These are phyloP conservation scores for Phylloporus scabripes DNA, from an alignment of 768 basidiomycete genomes.

Conservation along the genomic window DNA sequence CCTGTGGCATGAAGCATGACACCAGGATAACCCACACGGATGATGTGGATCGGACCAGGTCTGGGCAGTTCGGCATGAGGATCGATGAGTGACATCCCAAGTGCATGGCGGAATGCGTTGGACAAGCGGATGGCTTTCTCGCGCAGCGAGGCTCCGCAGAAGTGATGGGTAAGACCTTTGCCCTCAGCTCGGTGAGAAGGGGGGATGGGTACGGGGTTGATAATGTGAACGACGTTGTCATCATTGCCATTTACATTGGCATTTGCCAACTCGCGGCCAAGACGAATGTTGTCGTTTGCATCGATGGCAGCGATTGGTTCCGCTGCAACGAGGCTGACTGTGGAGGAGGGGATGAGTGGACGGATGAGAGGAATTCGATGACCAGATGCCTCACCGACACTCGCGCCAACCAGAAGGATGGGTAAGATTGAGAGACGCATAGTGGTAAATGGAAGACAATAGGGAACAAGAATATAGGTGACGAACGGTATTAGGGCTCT, in stretches of 20 bases:
- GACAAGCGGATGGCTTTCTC: conserved; percentile 48
- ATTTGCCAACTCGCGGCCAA: conserved; percentile 35
- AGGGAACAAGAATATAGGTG: neutral
- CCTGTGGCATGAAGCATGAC: conserved; percentile 2
- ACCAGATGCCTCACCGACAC: conserved; percentile 22
- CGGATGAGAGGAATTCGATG: neutral
- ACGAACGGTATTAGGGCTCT: neutral
- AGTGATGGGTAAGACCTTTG: conserved; percentile 18
- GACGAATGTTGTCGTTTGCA: conserved; percentile 32
- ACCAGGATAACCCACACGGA: conserved; percentile 14
- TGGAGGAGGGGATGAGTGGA: conserved; percentile 5
- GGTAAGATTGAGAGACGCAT: conserved; percentile 39
- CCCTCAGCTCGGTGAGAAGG: conserved; percentile 9
- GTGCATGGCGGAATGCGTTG: conserved; percentile 48
- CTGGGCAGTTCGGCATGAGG: conserved; percentile 1
- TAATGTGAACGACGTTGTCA: conserved; percentile 20
- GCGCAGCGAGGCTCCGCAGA: conserved; percentile 34
- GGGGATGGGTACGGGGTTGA: conserved; percentile 11
- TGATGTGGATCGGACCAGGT: conserved; percentile 28
- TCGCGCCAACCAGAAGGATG: conserved; percentile 34
- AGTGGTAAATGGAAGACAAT: neutral
- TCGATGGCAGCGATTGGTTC: conserved; percentile 42
- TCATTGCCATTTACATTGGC: conserved; percentile 27
- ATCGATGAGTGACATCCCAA: conserved; percentile 51
- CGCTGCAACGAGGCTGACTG: conserved; percentile 38